Base-by-base conservation (phyloP, 306 rosid genomes). In the Casuarina glauca region DNA sequence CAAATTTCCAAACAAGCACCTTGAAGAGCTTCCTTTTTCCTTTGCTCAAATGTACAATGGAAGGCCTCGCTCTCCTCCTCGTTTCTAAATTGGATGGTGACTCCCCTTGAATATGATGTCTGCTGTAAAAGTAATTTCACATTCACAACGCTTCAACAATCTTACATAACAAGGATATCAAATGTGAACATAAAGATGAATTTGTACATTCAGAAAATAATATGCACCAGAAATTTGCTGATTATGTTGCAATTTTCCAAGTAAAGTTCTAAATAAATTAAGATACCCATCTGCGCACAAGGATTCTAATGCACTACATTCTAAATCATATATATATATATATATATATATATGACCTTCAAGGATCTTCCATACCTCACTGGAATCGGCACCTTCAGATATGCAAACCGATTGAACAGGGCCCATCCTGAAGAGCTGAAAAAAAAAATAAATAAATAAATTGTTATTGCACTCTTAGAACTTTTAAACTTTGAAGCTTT, bases 41-140 rank as follows among this genome's bases (percentile, higher is more conserved):
- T 83, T 77, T 86, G 90, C 87, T 91, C 91, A 74, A 92, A 84
- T 54, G 86, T 91, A 81, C 63, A 38, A 77, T 95, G 95, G 81
- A 92, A 91, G 54, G 87, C 93, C 6, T 19, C 85, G 81, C 95
- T 85, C 57, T 92, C 97, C 76, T 86, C 91, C 88, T 91, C 93
- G 32, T 84, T 88, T 79, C 82, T 89, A 89, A 95, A 95, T 68
- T 77, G 89, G 68, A 92, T 69, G 58, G 82, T 69, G 72, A 92
- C 78, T 74, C 91, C 98, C 69, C 75, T 88, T 6, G 96, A 84
- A 80, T 82, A 89, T n/a, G 82, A 62, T 54, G 85, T 76, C 97
- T 92, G 90, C 74, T 82, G 73, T 80, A 89, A 79, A 84, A 80
- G 49, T 42, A 79, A 51, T 78, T 83, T 76, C 82, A 79, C 58